Conservation (phyloP, 495 filamentous ascomycete genomes). For the Patellaria atrata region DNA sequence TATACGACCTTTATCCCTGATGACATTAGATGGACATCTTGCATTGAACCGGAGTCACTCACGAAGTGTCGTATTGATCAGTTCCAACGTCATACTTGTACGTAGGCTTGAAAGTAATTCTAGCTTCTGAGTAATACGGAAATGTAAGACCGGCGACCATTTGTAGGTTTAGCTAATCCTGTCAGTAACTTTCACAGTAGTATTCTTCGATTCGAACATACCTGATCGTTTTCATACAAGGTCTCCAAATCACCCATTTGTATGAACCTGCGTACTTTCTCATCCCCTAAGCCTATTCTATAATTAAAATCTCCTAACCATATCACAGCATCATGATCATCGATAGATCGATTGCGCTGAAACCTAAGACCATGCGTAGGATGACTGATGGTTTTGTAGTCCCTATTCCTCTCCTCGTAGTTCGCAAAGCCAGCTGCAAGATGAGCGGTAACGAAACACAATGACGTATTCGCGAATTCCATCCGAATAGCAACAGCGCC, state of each 20-base stretch:
- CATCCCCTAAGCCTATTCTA: conserved; percentile 73
- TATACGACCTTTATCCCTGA: conserved; percentile 79
- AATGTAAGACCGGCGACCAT: conserved; percentile 89
- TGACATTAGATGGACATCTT: too few relatives aligned
- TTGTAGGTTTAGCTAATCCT: conserved; percentile 67
- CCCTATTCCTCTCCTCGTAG: conserved; percentile 86
- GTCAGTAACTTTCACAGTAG: conserved; percentile 13
- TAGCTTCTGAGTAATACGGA: conserved; percentile 76
- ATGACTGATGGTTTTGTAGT: conserved; percentile 83
- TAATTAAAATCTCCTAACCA: conserved; percentile 99
- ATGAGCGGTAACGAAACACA: conserved; percentile 96
- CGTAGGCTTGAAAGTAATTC: conserved; percentile 74
- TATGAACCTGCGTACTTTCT: conserved; percentile 62
- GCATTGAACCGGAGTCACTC: too few relatives aligned
- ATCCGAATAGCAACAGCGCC: conserved; percentile 93
- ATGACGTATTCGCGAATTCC: conserved; percentile 81
- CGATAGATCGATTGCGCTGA: conserved; percentile 75
- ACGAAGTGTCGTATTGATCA: conserved; percentile 87
- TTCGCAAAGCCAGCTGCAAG: conserved; percentile 94
- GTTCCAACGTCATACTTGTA: conserved; percentile 88
- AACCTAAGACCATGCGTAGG: conserved; percentile 80
- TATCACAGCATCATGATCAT: conserved; percentile 86
- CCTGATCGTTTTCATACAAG: conserved; percentile 83
- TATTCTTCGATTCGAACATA: too few relatives aligned
- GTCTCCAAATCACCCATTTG: conserved; percentile 53